Base-by-base conservation (phyloP, 2,329 filamentous ascomycete species). In the Trichoderma koningiopsis region DNA sequence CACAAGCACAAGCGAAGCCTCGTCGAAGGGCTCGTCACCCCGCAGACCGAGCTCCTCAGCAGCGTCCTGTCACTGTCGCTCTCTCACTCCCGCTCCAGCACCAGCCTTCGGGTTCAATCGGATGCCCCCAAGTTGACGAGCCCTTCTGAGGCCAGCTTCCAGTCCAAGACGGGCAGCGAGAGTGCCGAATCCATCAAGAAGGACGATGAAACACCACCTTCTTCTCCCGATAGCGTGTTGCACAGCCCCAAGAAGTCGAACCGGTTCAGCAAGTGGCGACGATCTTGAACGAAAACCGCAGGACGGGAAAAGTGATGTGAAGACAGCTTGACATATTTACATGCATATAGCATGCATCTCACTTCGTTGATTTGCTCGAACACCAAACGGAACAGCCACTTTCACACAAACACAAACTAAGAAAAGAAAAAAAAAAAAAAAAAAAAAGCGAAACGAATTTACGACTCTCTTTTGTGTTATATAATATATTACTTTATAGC, bases 1-100 rank as follows among this genome's bases (percentile, higher is more conserved):
- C 79, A 83, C 74, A 83, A 81, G 73, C 81, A 80, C 40, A 84
- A 83, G 73, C 81, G 81, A 40, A 84, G 82, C 22, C 78, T 84
- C 68, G 83, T 78, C 73, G 80, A 85, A 68, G 84, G 84, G 63
- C 78, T 79, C 70, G 82, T 86, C 72, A 77, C 77, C 11, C 78
- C 78, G 0, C 77, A 77, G 40, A 74, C 79, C 53, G 76, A 78
- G 68, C 74, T 76, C 22, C 71, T 78, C 62, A 75, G 77, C 61
- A 79, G 77, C 69, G 73, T 75, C 24, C 73, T 79, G 58, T 81
- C 80, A 3, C 75, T 80, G 47, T 76, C 78, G 60, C 72, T 74
- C 47, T 68, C 74, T 55, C 73, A 76, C 53, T 73, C 75, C 14
- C 73, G 76, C 55, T 73, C 75, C 14, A 49, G 33, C 37, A 49